Percentiles rank a stretch among this genome's conserved stretches.
phyloP scores from a whole-genome alignment of 805 yeast genomes.

The Metschnikowia gruessii region DNA sequence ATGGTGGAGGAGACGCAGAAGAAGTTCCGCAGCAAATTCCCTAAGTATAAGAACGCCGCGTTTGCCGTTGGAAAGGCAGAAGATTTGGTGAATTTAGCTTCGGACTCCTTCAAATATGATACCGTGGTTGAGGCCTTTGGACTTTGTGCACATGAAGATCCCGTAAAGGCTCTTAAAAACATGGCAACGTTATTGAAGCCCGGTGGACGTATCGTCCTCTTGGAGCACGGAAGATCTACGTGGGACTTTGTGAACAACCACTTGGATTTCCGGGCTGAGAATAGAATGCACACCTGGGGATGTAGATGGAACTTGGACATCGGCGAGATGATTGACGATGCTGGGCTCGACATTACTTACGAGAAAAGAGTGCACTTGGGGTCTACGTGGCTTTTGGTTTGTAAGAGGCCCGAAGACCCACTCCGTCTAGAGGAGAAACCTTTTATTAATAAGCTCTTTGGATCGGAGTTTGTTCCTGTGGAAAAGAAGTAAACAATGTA shows the following conservation, averaged over 20 bases:
- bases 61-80: constrained; percentile 92
- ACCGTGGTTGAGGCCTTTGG: constrained; percentile 95
- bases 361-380: constrained; percentile 86
- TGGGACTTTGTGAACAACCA: constrained; percentile 75
- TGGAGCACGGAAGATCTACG: constrained; percentile 91
- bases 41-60: constrained; percentile 68
- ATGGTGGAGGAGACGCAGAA: constrained; percentile 81
- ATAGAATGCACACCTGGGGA: constrained; percentile 89
- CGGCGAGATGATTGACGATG: constrained; percentile 77
- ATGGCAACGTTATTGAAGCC: constrained; percentile 75
- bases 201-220: constrained; percentile 79
- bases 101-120: constrained; percentile 63
- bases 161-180: constrained; percentile 73
- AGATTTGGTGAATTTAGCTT: constrained; percentile 60
- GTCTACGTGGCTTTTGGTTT: constrained; percentile 83
- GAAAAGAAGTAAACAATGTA: constrained; percentile 17
- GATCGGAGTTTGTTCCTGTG: constrained; percentile 32
- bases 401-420: constrained; percentile 70
- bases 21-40: constrained; percentile 67
- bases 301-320: constrained; percentile 97
- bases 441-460: constrained; percentile 40
- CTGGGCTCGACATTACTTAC: constrained; percentile 79
- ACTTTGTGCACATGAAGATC: constrained; percentile 92
- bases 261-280: constrained; percentile 78
- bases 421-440: constrained; percentile 43